These are phyloP conservation scores for Cercospora zeae-maydis DNA, from an alignment of 2,329 filamentous ascomycete species.

Conservation along the genomic window DNA sequence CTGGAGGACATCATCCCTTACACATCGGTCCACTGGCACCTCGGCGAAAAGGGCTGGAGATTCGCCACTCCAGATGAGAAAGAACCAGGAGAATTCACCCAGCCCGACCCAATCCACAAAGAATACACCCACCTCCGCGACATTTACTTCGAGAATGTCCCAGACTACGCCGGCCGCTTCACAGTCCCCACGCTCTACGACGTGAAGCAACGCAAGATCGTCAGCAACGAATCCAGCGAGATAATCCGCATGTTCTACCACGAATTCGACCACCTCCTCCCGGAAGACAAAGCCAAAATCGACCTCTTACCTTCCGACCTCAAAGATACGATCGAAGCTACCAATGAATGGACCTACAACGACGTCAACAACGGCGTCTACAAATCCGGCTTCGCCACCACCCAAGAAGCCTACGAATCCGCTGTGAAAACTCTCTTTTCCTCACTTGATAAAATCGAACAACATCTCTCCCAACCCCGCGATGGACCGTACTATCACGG, in stretches of 20 bases:
- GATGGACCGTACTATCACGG: conserved; percentile 48
- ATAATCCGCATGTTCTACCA: conserved; percentile 87
- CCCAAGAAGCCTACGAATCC: conserved; percentile 50
- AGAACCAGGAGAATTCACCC: conserved; percentile 54
- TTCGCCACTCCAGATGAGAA: conserved; percentile 67
- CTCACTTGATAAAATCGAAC: conserved; percentile 49
- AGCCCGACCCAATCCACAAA: conserved; percentile 60
- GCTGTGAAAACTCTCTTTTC: conserved; percentile 47
- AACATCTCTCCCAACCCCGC: conserved; percentile 37
- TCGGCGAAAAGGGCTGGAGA: conserved; percentile 74
- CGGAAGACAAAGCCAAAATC: conserved; percentile 42
- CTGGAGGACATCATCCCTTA: conserved; percentile 76
- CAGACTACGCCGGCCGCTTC: conserved; percentile 71
- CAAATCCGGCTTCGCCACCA: conserved; percentile 52
- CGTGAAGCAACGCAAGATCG: conserved; percentile 69
- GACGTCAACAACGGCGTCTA: conserved; percentile 53
- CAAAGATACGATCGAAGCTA: conserved; percentile 45
- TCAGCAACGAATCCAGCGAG: conserved; percentile 88
- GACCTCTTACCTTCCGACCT: conserved; percentile 47
- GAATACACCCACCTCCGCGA: conserved; percentile 72
- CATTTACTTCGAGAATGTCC: conserved; percentile 73
- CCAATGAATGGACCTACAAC: conserved; percentile 53
- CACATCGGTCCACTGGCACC: conserved; percentile 90
- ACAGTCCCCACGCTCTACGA: conserved; percentile 87
- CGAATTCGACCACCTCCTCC: conserved; percentile 65